Evolutionary conservation across 2,329 filamentous ascomycete species (phyloP), one percentile per base, ranked within the genome.

Genomic region (Aspergillus flavus): DNA sequence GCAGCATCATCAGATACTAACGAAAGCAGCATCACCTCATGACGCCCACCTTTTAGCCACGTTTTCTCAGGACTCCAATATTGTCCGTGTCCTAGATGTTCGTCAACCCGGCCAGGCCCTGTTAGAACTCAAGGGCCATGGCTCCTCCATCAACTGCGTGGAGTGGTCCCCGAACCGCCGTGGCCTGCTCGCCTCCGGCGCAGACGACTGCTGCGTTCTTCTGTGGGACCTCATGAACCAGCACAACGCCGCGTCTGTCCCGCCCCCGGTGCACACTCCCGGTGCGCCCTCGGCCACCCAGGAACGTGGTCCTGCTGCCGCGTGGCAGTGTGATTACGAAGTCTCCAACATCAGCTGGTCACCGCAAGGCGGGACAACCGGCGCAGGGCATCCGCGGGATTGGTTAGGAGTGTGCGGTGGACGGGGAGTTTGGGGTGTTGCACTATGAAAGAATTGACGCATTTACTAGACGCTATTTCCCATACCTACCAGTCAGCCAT

Each of bases 31-130:
- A 14, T 98, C 94, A 1, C 95, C 95, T 1, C 94, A 98, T 73
- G 95, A 99, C 77, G 91, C 93, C 7, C 94, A 99, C 76, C 88
- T 99, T 39, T 87, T 99, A 41, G 94, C 94, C n/a, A 99, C 95
- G 0, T 98, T 99, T 77, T 94, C 95, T 21, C 90, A 93, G 73
- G 95, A 98, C 75, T 96, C 92, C 4, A 94, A 90, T 71, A 83
- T 96, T 39, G 94, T 99, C 74, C 92, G 95, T 55, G 96, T 99
- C 60, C 88, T 99, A 34, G 95, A 99, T 73, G 94, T 98, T 3
- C 90, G 95, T 56, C 95, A 99, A 79, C 95, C 95, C 0, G 95
- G 95, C 6, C 95, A 97, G 78, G 95, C 95, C 2, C 85, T 99
- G 5, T 87, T 99, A 30, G 95, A 99, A 76, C 88, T 99, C 43